Base-by-base conservation (phyloP, 345 rosid genomes). In the Balakata baccata region DNA sequence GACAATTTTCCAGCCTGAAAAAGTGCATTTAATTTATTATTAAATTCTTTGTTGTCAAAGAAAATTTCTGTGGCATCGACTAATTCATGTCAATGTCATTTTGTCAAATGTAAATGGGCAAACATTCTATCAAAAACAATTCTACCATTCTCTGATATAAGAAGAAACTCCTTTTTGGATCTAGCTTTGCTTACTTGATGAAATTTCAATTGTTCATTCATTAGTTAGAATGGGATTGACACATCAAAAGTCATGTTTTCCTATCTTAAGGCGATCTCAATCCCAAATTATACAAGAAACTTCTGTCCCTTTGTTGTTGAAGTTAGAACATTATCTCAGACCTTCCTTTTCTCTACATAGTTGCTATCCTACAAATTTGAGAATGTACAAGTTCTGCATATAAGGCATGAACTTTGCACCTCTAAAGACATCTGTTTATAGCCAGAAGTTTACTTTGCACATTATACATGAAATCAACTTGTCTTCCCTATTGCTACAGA, bases 1-100 rank as follows among this genome's bases (percentile, higher is more conserved):
- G 96, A 87, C 61, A 78, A 63, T 81, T 84, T 90, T 73, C 93
- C 96, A 69, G 70, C 92, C 94, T 94, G 65, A 54, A 70, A 69
- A 53, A 9, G 23, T 59, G 45, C 41, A 71, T 43, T 59, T 53
- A 20, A 34, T 51, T 14, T 49, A 49, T 5, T 67, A 50, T 52
- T 46, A 68, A 38, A 51, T 39, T 51, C 11, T 39, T 54, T 22
- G 51, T 53, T 20, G 64, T n/a, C 23, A 39, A 13, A 37, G 49
- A 39, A 45, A 22, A 8, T 20, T 20, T 64, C 49, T 8, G 3
- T 13, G 3, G 4, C 12, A 64, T 14, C 39, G 47, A 16, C 8
- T 6, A 38, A 63, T 16, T 49, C 43, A 47, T 13, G 11, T 13
- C 11, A 14, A 66, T 7, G 5, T 20, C 8, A 49, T 12, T 47